A percentile compares a stretch with the other conserved stretches of the same genome.
Conservation (phyloP, 2,329 filamentous ascomycete species). For the Phaeoacremonium minimum region DNA sequence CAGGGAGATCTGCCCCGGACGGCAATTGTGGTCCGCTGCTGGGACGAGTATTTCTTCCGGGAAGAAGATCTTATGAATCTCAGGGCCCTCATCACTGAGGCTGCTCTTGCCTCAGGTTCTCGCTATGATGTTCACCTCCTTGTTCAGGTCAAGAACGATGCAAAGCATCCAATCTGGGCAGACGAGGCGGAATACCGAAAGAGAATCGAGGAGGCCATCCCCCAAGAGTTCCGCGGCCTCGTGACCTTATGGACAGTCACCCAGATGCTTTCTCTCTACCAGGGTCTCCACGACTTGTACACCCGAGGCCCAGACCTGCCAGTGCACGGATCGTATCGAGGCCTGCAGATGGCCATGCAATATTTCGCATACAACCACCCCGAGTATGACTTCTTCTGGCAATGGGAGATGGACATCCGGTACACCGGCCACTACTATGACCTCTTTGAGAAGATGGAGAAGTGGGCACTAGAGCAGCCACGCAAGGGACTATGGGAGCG, state of each 20-base stretch:
- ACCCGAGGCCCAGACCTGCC: slow-evolving; percentile 62
- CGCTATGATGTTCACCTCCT: slow-evolving; percentile 85
- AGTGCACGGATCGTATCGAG: slow-evolving; percentile 89
- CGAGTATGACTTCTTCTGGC: slow-evolving; percentile 89
- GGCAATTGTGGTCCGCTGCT: slow-evolving; percentile 77
- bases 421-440: slow-evolving; percentile 87
- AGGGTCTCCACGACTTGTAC: slow-evolving; percentile 77
- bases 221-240: slow-evolving; percentile 82
- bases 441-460: slow-evolving; percentile 63
- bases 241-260: slow-evolving; percentile 91
- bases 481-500: slow-evolving; percentile 80
- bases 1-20: slow-evolving; percentile 51
- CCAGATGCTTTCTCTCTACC: slow-evolving; percentile 88
- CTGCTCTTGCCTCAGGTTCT: slow-evolving; percentile 74
- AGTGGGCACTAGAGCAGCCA: slow-evolving; percentile 69
- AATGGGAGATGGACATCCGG: slow-evolving; percentile 91
- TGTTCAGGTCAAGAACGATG: slow-evolving; percentile 77
- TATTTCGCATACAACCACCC: slow-evolving; percentile 86
- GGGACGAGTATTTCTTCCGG: slow-evolving; percentile 75
- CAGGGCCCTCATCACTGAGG: slow-evolving; percentile 78
- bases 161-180: slow-evolving; percentile 72
- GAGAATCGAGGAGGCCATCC: slow-evolving; percentile 64
- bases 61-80: slow-evolving; percentile 79
- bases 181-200: slow-evolving; percentile 64
- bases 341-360: slow-evolving; percentile 90